Percentiles rank a stretch among this genome's conserved stretches.
phyloP scores from a whole-genome alignment of 2,329 filamentous ascomycete genomes.

The Diaporthe batatas region DNA sequence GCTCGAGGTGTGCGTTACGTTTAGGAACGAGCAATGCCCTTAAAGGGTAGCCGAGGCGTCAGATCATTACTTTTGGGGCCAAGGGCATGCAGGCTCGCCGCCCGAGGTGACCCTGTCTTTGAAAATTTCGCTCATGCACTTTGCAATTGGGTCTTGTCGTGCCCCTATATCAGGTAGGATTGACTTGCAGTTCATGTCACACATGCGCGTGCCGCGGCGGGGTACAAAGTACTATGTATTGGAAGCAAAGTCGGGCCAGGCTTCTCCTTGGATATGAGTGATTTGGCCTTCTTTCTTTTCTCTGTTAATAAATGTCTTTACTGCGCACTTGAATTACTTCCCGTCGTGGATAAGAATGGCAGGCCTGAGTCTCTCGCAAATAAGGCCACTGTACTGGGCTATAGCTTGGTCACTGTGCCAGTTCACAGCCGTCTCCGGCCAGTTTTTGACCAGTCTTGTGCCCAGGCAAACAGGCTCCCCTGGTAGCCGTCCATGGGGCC shows the following conservation, averaged over 20 bases:
- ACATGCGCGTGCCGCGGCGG: slow-evolving; percentile 9
- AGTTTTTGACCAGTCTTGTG: neutral
- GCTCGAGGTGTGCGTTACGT: neutral
- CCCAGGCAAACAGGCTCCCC: neutral
- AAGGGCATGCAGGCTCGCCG: slow-evolving; percentile 5
- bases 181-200: slow-evolving; percentile 1
- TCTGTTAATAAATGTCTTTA: neutral
- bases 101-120: neutral
- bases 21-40: neutral
- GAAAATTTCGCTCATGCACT: neutral
- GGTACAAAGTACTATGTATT: neutral
- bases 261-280: neutral
- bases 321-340: neutral
- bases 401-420: neutral
- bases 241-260: neutral
- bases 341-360: neutral
- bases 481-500: too few relatives aligned
- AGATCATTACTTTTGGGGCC: slow-evolving; percentile 4
- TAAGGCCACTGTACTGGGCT: neutral
- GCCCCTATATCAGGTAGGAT: slow-evolving; percentile 2
- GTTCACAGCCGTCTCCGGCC: neutral
- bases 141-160: slow-evolving; percentile 5
- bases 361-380: neutral
- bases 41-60: neutral
- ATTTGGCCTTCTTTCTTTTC: neutral